These are phyloP conservation scores for Pleurotus djamor DNA, from an alignment of 768 basidiomycete species.

Conservation along the genomic window DNA sequence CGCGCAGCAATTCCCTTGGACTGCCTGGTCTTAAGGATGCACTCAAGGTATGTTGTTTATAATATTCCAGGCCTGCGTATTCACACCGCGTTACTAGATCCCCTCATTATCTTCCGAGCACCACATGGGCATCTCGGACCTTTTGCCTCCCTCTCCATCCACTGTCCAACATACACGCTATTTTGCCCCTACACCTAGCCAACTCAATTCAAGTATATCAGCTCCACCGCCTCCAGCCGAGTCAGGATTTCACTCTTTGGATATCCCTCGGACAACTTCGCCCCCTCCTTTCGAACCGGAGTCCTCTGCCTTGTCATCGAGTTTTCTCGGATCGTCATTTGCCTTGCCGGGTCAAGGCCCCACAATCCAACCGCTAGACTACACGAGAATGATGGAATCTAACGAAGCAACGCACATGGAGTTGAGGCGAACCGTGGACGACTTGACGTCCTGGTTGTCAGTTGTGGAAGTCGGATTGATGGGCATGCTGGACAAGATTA, in stretches of 20 bases:
- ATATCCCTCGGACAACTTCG: constrained; percentile 26
- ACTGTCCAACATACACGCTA: constrained; percentile 34
- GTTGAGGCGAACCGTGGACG: constrained; percentile 70
- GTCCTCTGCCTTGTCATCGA: constrained; percentile 18
- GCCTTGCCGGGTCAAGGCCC: constrained; percentile 35
- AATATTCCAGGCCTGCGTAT: not conserved
- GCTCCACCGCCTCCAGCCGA: constrained; percentile 2
- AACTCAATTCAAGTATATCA: constrained; percentile 25
- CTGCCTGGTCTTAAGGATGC: constrained; percentile 71
- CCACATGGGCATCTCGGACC: constrained; percentile 63
- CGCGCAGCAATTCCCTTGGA: constrained; percentile 27
- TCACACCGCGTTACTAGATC: constrained; percentile 34
- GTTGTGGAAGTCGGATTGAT: constrained; percentile 72
- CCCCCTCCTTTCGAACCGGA: constrained; percentile 25
- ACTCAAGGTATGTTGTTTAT: constrained; percentile 48
- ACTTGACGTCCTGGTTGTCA: constrained; percentile 74
- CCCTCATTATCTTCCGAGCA: constrained; percentile 70
- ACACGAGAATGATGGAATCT: constrained; percentile 45
- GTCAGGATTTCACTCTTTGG: constrained; percentile 30
- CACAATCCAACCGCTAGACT: constrained; percentile 66
- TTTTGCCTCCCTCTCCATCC: constrained; percentile 75
- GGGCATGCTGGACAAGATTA: constrained; percentile 55
- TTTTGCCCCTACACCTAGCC: constrained; percentile 34
- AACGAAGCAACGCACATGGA: constrained; percentile 63
- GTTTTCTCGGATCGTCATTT: constrained; percentile 24